Evolutionary conservation across 805 yeast species (phyloP).

Genomic region (Metschnikowia hibisci): DNA sequence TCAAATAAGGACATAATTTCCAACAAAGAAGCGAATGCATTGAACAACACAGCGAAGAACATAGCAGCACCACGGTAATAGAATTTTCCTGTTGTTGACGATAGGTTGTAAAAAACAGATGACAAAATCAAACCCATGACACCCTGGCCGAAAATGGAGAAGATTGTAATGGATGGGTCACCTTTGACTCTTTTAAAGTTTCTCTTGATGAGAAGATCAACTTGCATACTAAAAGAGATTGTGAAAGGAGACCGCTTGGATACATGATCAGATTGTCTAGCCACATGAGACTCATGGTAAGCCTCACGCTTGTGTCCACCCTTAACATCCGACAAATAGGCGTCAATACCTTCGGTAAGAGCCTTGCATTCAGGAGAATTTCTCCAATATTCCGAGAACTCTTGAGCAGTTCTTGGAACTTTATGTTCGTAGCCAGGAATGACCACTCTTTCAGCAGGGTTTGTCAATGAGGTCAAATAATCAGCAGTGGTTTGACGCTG

Average conservation of each 20-base stretch:
- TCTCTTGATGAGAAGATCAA: constrained; percentile 47
- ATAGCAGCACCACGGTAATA: constrained; percentile 62
- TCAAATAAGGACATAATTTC: constrained; percentile 58
- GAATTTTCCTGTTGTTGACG: constrained; percentile 49
- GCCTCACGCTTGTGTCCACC: constrained; percentile 10
- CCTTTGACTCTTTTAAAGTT: constrained; percentile 52
- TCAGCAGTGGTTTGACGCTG: constrained; percentile 67
- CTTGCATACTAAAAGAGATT: constrained; percentile 28
- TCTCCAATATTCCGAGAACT: constrained; percentile 59
- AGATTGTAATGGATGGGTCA: constrained; percentile 52
- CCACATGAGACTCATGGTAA: constrained; percentile 24
- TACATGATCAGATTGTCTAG: constrained; percentile 39
- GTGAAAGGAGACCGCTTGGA: constrained; percentile 34
- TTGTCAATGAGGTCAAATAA: constrained; percentile 62
- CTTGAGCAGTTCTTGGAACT: constrained; percentile 53
- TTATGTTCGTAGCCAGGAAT: constrained; percentile 46
- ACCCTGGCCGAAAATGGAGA: constrained; percentile 49
- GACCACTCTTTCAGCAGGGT: constrained; percentile 55
- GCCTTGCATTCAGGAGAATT: constrained; percentile 47
- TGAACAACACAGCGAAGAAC: constrained; percentile 58
- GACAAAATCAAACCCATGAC: constrained; percentile 59
- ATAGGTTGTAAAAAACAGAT: constrained; percentile 53
- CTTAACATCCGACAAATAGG: constrained; percentile 28
- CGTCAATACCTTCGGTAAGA: constrained; percentile 41
- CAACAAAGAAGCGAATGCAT: constrained; percentile 57